A percentile compares a stretch with the other conserved stretches of the same genome.
phyloP scores from a whole-genome alignment of 2,329 filamentous ascomycete genomes.

The Epichloe sylvatica region DNA sequence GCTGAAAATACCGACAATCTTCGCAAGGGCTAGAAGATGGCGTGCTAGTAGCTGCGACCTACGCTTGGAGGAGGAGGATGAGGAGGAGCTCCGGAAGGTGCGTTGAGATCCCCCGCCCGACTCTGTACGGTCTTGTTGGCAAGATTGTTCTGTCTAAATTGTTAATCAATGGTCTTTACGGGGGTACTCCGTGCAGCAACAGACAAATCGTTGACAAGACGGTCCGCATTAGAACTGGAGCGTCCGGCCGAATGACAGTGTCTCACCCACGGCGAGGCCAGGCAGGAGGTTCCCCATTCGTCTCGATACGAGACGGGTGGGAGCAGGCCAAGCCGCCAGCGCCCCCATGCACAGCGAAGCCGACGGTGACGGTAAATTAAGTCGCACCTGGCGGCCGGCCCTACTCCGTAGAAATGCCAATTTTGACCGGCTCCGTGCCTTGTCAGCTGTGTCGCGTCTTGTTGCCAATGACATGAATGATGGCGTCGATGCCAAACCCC shows the following conservation, averaged over 20 bases:
- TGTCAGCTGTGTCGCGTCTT: not conserved
- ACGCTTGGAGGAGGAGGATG: no score
- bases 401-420: not conserved
- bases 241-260: not conserved
- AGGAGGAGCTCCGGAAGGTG: no score
- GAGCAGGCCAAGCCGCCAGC: constrained; percentile 1
- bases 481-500: not conserved
- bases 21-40: not conserved
- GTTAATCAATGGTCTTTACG: not conserved
- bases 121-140: no score
- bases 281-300: constrained; percentile 5
- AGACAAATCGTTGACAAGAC: not conserved
- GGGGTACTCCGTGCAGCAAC: not conserved
- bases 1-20: not conserved
- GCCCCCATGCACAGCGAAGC: constrained; percentile 1
- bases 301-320: constrained; percentile 1
- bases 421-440: not conserved
- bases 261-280: not conserved
- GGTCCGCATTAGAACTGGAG: not conserved
- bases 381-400: not conserved
- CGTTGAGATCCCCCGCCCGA: no score
- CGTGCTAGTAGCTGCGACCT: no score
- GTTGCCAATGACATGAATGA: not conserved
- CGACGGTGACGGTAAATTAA: constrained; percentile 3
- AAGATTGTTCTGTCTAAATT: no score